phyloP scores from a whole-genome alignment of 768 basidiomycete genomes.

The Leccinum uliginosum region DNA sequence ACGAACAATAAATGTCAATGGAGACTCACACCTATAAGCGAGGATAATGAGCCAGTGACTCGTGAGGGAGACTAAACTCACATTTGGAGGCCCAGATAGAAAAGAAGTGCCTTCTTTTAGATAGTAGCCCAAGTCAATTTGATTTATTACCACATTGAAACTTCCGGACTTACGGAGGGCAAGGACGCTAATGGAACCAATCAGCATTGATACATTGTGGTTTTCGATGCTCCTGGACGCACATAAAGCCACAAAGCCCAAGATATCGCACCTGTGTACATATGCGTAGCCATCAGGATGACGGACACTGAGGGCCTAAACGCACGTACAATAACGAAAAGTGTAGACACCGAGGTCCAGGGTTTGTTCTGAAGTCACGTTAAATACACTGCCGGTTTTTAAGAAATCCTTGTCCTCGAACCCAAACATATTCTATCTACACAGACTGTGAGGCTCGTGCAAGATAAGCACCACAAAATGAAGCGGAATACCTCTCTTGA shows the following conservation, averaged over 20 bases:
- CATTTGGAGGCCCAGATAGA: constrained; percentile 6
- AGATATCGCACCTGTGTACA: neutral
- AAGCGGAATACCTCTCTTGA: constrained; percentile 5
- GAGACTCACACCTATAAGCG: constrained; percentile 10
- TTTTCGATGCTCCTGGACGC: neutral
- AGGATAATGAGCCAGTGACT: neutral
- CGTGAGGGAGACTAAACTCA: neutral
- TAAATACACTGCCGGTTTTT: neutral
- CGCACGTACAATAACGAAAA: constrained; percentile 12
- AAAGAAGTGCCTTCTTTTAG: constrained; percentile 10
- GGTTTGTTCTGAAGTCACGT: constrained; percentile 1
- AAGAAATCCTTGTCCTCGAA: neutral
- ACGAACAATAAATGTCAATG: neutral
- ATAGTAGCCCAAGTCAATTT: neutral
- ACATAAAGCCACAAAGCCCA: neutral
- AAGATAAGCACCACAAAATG: neutral
- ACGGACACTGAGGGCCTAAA: neutral
- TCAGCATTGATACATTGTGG: neutral
- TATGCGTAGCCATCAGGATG: neutral
- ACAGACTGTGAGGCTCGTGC: neutral
- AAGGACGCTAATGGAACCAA: neutral
- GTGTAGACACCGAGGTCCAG: constrained; percentile 9
- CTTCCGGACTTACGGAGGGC: neutral
- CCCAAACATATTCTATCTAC: constrained; percentile 16
- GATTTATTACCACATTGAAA: neutral